phyloP scores from a whole-genome alignment of 768 basidiomycete species.

The Heimioporus sp. region DNA sequence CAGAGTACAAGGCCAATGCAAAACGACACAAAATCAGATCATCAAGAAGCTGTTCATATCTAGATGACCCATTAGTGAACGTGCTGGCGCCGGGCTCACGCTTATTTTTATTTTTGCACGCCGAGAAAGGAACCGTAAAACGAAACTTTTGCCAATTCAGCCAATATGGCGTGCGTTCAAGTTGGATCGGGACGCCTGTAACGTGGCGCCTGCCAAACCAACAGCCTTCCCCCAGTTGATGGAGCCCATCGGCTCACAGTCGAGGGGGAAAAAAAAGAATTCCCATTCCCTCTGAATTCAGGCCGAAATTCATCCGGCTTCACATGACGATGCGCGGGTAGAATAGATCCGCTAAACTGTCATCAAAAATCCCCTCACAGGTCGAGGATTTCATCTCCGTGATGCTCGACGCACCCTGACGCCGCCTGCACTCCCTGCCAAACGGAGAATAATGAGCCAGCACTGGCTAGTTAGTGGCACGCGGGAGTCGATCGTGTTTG shows the following conservation, averaged over 20 bases:
- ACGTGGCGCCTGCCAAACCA: background rate
- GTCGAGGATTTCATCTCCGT: constrained; percentile 7
- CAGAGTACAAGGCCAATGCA: background rate
- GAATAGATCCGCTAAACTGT: too few species aligned
- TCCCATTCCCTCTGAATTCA: too few species aligned
- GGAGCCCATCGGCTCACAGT: too few species aligned
- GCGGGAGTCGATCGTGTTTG: background rate
- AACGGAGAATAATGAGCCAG: background rate
- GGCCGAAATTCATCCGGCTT: too few species aligned
- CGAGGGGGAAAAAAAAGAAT: too few species aligned
- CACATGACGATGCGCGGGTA: too few species aligned
- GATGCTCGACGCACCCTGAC: background rate
- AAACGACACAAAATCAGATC: background rate
- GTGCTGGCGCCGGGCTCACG: background rate
- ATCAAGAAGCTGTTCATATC: constrained; percentile 8
- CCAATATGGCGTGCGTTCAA: too few species aligned
- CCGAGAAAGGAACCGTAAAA: background rate
- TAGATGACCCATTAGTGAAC: background rate
- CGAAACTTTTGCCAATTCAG: background rate
- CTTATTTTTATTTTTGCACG: too few species aligned
- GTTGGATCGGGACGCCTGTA: too few species aligned
- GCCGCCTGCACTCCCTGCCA: background rate
- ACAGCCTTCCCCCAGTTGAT: background rate
- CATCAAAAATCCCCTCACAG: too few species aligned
- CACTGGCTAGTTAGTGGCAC: background rate